phyloP scores from a whole-genome alignment of 2,329 filamentous ascomycete genomes.

The Ascocoryne sarcoides region DNA sequence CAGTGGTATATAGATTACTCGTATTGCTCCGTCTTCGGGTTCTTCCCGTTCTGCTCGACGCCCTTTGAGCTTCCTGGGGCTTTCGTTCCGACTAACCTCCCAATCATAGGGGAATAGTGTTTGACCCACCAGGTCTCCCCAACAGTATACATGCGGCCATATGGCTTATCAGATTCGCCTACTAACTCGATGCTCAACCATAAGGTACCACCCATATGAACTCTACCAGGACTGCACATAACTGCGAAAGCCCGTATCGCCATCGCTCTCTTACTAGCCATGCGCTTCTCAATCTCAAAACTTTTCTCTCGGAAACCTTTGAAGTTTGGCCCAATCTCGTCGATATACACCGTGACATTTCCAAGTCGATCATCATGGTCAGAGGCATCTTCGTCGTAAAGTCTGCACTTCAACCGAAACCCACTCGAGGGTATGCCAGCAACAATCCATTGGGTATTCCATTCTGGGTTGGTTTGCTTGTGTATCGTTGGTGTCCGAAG shows the following conservation, averaged over 20 bases:
- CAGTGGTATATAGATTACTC: conserved; percentile 42
- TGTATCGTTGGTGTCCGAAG: conserved; percentile 71
- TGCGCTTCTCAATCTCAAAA: conserved; percentile 71
- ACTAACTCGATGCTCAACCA: conserved; percentile 70
- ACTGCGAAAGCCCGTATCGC: conserved; percentile 59
- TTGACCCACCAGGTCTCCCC: conserved; percentile 69
- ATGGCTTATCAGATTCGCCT: conserved; percentile 61
- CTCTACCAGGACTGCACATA: conserved; percentile 45
- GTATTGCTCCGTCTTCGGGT: conserved; percentile 58
- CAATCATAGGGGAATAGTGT: conserved; percentile 84
- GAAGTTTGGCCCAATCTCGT: conserved; percentile 56
- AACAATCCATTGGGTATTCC: conserved; percentile 82
- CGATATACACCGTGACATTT: conserved; percentile 66
- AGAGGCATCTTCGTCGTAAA: conserved; percentile 84
- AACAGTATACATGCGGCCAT: conserved; percentile 67
- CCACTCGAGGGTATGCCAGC: conserved; percentile 76
- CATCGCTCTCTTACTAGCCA: conserved; percentile 82
- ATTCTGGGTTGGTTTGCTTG: conserved; percentile 63
- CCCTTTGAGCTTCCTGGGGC: conserved; percentile 45
- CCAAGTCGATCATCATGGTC: conserved; percentile 84
- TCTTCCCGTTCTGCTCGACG: conserved; percentile 32
- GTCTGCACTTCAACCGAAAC: conserved; percentile 73
- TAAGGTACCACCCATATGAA: conserved; percentile 62
- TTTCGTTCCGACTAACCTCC: conserved; percentile 66
- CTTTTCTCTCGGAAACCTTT: conserved; percentile 52